Conservation (phyloP, 805 yeast species). For the Torulaspora delbrueckii region DNA sequence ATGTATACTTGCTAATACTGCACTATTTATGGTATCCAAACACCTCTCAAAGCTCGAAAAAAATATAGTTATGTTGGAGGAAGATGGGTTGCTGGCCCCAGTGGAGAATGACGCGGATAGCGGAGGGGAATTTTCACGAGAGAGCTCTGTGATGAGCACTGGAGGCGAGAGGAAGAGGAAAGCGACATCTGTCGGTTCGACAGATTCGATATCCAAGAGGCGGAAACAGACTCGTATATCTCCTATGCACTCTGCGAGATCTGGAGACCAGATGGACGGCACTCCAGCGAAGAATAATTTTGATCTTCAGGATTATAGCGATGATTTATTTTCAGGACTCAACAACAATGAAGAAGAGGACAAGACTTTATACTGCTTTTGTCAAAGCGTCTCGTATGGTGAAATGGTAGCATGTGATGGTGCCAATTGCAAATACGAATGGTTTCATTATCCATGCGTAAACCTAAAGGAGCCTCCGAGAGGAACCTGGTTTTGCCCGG, state of each 20-base stretch:
- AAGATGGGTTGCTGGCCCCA: slow-evolving; percentile 73
- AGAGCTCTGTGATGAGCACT: slow-evolving; percentile 22
- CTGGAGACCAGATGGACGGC: slow-evolving; percentile 5
- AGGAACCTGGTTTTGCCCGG: slow-evolving; percentile 93
- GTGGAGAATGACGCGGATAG: slow-evolving; percentile 37
- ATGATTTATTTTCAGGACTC: slow-evolving; percentile 34
- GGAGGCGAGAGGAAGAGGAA: slow-evolving; percentile 21
- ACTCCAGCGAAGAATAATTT: slow-evolving; percentile 14
- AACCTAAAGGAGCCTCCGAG: slow-evolving; percentile 84
- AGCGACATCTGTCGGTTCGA: slow-evolving; percentile 17
- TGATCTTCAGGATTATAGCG: slow-evolving; percentile 29
- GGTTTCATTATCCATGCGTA: slow-evolving; percentile 97
- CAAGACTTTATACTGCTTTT: slow-evolving; percentile 75
- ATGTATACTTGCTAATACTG: slow-evolving; percentile 73
- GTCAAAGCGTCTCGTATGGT: slow-evolving; percentile 92
- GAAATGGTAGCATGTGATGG: slow-evolving; percentile 97
- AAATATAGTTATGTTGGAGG: slow-evolving; percentile 69
- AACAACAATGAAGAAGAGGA: slow-evolving; percentile 50
- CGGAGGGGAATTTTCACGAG: slow-evolving; percentile 31
- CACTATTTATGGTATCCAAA: slow-evolving; percentile 68
- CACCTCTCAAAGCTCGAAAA: slow-evolving; percentile 69
- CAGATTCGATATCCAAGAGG: slow-evolving; percentile 16
- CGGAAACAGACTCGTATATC: slow-evolving; percentile 21
- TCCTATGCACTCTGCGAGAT: slow-evolving; percentile 6
- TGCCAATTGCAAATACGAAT: slow-evolving; percentile 78